Percentiles rank a stretch among this genome's conserved stretches.
Conservation (phyloP, 495 filamentous ascomycete species). For the Neohortaea acidophila region DNA sequence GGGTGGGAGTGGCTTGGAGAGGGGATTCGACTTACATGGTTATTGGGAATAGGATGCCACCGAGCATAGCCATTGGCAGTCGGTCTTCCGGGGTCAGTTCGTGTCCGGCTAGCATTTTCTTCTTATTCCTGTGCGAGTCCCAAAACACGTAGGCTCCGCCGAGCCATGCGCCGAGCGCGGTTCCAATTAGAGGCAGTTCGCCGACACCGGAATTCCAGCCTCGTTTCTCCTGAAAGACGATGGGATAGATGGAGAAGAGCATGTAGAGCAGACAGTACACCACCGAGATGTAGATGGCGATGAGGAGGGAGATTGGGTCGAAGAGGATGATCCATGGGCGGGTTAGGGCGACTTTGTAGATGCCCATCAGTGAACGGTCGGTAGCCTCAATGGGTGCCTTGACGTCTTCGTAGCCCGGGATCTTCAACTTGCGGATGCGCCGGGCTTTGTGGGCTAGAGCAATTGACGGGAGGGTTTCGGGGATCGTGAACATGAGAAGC, state of each 20-base stretch:
- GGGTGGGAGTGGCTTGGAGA: not conserved
- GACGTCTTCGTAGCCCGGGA: constrained; percentile 33
- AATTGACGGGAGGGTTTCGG: constrained; percentile 26
- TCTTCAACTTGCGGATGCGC: constrained; percentile 25
- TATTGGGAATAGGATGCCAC: constrained; percentile 35
- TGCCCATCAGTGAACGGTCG: constrained; percentile 28
- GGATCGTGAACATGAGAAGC: constrained; percentile 32
- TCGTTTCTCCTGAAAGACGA: constrained; percentile 39
- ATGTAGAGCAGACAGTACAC: constrained; percentile 45
- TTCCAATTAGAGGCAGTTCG: constrained; percentile 38
- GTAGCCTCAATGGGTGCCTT: constrained; percentile 31
- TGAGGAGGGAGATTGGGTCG: constrained; percentile 32
- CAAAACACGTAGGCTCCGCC: constrained; percentile 30
- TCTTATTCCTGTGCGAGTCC: not conserved
- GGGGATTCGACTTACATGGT: constrained; percentile 3
- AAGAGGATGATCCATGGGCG: constrained; percentile 33
- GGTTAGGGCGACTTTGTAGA: constrained; percentile 37
- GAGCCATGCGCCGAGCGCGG: constrained; percentile 32
- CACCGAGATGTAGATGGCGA: constrained; percentile 37
- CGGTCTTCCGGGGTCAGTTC: constrained; percentile 20
- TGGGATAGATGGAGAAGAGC: constrained; percentile 40
- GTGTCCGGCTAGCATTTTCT: constrained; percentile 17
- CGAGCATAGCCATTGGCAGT: constrained; percentile 34
- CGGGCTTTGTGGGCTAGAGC: constrained; percentile 23
- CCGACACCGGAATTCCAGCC: constrained; percentile 38